These are phyloP conservation scores for Ceratocystis variospora DNA, from an alignment of 2,329 filamentous ascomycete species.

Conservation along the genomic window DNA sequence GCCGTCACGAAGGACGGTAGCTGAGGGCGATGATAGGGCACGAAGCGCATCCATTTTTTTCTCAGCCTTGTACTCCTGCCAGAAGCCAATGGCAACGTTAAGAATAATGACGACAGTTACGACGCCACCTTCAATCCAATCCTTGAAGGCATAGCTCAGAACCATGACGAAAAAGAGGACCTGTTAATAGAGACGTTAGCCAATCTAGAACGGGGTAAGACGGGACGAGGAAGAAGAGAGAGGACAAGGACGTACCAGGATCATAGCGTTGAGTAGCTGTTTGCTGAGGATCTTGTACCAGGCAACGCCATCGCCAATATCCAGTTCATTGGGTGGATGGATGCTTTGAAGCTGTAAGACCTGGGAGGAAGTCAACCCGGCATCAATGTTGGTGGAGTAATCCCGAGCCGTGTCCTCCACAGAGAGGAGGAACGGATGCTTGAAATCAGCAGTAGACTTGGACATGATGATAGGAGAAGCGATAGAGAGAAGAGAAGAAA, in stretches of 20 bases:
- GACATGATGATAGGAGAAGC: not conserved
- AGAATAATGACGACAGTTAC: constrained; percentile 53
- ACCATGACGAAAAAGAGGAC: constrained; percentile 67
- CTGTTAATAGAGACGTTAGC: constrained; percentile 28
- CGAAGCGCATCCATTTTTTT: constrained; percentile 53
- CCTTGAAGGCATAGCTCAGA: constrained; percentile 51
- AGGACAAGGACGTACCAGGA: constrained; percentile 40
- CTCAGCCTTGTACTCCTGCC: constrained; percentile 50
- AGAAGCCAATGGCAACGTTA: constrained; percentile 56
- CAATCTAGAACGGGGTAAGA: constrained; percentile 28
- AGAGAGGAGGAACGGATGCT: constrained; percentile 47
- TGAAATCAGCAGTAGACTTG: constrained; percentile 20
- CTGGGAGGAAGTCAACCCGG: constrained; percentile 48
- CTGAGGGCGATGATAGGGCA: constrained; percentile 48
- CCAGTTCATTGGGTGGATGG: constrained; percentile 56
- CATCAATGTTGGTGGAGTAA: constrained; percentile 50
- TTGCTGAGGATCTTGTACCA: constrained; percentile 60
- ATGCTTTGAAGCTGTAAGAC: constrained; percentile 44
- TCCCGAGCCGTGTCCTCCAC: constrained; percentile 48
- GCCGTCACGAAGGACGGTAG: constrained; percentile 47
- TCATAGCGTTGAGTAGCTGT: constrained; percentile 67
- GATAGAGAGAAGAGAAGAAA: not conserved
- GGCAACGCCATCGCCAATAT: constrained; percentile 52
- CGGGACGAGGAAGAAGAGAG: constrained; percentile 31
- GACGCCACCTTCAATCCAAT: constrained; percentile 55